Evolutionary conservation across 2,329 filamentous ascomycete genomes (phyloP).

Genomic region (Paracamarosporium sp.): DNA sequence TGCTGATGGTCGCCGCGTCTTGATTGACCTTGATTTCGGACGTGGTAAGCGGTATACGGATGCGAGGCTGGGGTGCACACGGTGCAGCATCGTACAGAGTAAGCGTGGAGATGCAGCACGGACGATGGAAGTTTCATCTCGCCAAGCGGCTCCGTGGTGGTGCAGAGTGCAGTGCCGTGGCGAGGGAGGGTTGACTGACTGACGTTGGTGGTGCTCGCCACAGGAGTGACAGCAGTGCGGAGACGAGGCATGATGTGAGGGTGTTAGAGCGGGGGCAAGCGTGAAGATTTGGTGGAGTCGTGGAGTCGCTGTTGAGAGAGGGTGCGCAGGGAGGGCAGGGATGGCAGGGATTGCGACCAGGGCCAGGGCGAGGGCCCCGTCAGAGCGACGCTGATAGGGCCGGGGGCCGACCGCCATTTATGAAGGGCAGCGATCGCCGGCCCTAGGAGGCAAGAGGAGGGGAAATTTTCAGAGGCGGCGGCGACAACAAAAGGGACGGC

Average conservation of each 20-base stretch:
- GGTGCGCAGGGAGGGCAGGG: conserved; percentile 23
- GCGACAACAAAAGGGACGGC: conserved; percentile 11
- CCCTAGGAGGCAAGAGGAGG: conserved; percentile 29
- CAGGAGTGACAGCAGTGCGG: neutral
- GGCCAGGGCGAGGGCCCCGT: conserved; percentile 19
- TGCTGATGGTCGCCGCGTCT: neutral
- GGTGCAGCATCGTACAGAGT: too few relatives aligned
- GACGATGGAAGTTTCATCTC: conserved; percentile 21
- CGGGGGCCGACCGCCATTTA: conserved; percentile 29
- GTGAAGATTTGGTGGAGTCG: neutral
- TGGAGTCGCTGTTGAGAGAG: conserved; percentile 4
- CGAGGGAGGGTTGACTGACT: too few relatives aligned
- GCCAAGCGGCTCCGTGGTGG: neutral
- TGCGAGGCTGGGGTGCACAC: conserved; percentile 11
- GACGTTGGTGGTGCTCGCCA: neutral
- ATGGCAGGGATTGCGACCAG: conserved; percentile 20
- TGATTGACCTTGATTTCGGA: neutral
- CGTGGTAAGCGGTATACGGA: neutral
- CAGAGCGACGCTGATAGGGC: conserved; percentile 22
- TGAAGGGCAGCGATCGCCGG: conserved; percentile 26
- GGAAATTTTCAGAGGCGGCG: conserved; percentile 23
- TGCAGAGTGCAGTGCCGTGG: too few relatives aligned
- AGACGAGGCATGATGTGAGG: neutral
- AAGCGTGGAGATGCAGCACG: conserved; percentile 14
- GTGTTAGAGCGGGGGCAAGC: conserved; percentile 6